Percentiles rank a stretch among this genome's conserved stretches.
These are phyloP conservation scores for Cenchrus fungigraminus DNA, from an alignment of 176 grass and related monocot genomes.

Conservation along the genomic window DNA sequence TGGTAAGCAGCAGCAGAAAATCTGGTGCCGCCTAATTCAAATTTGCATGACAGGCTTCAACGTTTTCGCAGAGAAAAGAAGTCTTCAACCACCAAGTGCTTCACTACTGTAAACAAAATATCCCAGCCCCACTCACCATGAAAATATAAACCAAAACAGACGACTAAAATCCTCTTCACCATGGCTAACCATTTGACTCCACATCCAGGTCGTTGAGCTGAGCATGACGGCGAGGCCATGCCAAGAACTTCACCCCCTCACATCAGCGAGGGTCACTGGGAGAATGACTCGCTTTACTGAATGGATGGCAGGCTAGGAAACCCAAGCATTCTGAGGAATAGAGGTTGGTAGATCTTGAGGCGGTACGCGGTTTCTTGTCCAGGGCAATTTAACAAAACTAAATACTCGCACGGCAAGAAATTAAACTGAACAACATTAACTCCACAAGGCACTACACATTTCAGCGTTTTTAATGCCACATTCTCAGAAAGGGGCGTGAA, in stretches of 20 bases:
- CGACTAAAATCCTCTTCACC: background rate
- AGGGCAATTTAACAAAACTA: background rate
- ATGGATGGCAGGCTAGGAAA: background rate
- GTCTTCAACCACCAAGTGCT: no score
- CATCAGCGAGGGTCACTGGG: background rate
- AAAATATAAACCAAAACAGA: background rate
- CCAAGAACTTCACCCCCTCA: background rate
- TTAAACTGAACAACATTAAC: constrained; percentile 7
- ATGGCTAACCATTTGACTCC: background rate
- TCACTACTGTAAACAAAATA: background rate
- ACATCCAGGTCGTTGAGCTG: background rate
- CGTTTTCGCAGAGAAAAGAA: background rate
- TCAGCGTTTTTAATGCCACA: background rate
- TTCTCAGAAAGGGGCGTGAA: background rate
- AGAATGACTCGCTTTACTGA: background rate
- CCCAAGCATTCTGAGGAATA: background rate
- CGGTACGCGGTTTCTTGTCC: background rate
- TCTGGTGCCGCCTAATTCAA: background rate
- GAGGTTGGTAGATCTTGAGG: background rate
- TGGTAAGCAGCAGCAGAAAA: background rate
- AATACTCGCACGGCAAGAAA: background rate
- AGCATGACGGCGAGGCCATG: background rate
- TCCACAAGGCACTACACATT: background rate
- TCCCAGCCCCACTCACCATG: background rate
- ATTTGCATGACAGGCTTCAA: background rate